phyloP scores from a whole-genome alignment of 306 rosid species.

The Glycine latifolia region DNA sequence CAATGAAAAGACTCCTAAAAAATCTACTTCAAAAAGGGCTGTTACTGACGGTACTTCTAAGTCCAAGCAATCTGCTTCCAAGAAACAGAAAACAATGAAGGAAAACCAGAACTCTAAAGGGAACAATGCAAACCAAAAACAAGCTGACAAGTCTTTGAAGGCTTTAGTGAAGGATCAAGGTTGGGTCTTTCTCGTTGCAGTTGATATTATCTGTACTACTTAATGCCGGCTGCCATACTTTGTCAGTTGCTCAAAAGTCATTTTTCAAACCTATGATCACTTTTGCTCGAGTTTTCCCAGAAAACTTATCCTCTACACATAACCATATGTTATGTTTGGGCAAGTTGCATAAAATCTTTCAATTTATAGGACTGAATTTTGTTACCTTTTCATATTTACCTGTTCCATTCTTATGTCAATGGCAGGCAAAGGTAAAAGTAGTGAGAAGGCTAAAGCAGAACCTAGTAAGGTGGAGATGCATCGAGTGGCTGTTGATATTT shows the following conservation, averaged over 20 bases:
- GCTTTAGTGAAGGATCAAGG: conserved; percentile 67
- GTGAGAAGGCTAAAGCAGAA: conserved; percentile 72
- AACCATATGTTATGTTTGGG: neutral
- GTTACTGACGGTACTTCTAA: conserved; percentile 58
- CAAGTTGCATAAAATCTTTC: neutral
- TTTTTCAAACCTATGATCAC: neutral
- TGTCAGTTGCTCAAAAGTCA: neutral
- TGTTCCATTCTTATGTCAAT: conserved; percentile 32
- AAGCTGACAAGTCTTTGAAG: conserved; percentile 60
- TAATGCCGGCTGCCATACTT: neutral
- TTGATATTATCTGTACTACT: neutral
- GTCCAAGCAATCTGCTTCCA: conserved; percentile 38
- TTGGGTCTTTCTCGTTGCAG: conserved; percentile 29
- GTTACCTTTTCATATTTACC: neutral
- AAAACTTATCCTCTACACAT: neutral
- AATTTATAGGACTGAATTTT: neutral
- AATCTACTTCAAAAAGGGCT: conserved; percentile 54
- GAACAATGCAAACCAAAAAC: conserved; percentile 47
- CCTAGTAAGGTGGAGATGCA: conserved; percentile 79
- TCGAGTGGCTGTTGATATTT: conserved; percentile 72
- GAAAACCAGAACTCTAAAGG: conserved; percentile 59
- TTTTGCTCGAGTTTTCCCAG: neutral
- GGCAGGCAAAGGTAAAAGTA: conserved; percentile 63
- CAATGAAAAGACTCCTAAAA: conserved; percentile 55
- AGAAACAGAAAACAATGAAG: conserved; percentile 62